phyloP scores from a whole-genome alignment of 352 stramenopile genomes.

The Detonula confervacea region DNA sequence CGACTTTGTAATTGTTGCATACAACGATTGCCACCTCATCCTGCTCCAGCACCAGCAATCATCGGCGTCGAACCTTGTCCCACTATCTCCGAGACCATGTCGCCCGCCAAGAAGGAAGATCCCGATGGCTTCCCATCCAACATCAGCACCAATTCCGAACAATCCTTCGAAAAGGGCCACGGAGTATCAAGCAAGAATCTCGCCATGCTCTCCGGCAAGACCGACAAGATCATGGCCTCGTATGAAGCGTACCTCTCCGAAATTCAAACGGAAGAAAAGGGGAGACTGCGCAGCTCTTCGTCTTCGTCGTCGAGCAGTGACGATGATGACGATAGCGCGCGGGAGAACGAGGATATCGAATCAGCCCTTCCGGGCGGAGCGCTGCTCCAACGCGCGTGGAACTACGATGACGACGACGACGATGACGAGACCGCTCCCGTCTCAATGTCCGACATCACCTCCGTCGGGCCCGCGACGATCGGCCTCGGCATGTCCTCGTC shows the following conservation, averaged over 20 bases:
- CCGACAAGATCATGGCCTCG: not conserved
- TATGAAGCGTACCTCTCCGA: constrained; percentile 8
- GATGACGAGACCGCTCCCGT: not conserved
- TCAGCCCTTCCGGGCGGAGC: not conserved
- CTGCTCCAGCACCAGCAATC: no score
- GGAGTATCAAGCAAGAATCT: constrained; percentile 3
- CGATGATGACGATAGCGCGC: not conserved
- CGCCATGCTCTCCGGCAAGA: not conserved
- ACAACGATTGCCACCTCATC: no score
- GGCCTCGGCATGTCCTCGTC: no score
- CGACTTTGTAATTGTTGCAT: no score
- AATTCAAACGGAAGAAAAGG: not conserved
- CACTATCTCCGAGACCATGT: no score
- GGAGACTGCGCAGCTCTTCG: not conserved
- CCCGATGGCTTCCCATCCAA: no score
- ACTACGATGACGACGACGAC: not conserved
- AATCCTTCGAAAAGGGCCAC: not conserved
- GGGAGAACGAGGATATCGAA: not conserved
- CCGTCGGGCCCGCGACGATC: not conserved
- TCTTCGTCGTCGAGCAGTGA: not conserved
- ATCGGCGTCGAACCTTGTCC: no score
- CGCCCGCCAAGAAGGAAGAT: no score
- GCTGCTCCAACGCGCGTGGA: not conserved
- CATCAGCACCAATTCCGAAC: no score
- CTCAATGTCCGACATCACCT: not conserved